Evolutionary conservation across 805 yeast genomes (phyloP), one percentile per base, ranked within the genome.

Genomic region (Nakazawaea sp.): DNA sequence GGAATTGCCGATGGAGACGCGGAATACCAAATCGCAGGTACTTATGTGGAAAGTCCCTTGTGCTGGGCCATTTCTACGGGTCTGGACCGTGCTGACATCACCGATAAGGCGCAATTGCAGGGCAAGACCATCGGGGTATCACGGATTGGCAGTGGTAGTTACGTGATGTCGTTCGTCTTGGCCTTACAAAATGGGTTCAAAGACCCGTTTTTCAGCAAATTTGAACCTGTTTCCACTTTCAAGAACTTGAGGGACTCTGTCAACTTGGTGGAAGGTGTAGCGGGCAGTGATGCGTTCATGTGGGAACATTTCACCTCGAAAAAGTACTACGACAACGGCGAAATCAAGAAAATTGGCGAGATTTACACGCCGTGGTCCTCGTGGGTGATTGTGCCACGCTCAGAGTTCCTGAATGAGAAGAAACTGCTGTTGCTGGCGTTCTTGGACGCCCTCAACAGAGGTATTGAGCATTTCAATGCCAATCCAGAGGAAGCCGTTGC

Each of bases 291-390:
- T 52, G 94, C 90, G 2, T 88, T 88, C 58, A 83, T 89, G 95
- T 88, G 97, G 97, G 97, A 88, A 52, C 72, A 83, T 58, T 88
- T 88, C 64, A 88, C 97, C 1, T 77, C 89, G 24, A 88, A 88
- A 53, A 76, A 75, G 54, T 88, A 84, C 62, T 86, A 83, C 56
- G 96, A 85, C 51, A 70, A 62, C 38, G 71, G 75, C 16, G 96
- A 87, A 49, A 79, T 89, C 59, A 85, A 82, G 59, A 66, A 73
- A 47, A 78, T 88, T 43, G 97, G 95, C 12, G 85, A 83, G 46
- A 87, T 88, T 40, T 84, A 82, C 59, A 88, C 97, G 1, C 97
- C 97, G 15, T 88, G 97, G 97, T 90, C 96, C 9, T 83, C 95
- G 2, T 88, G 96, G 96, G 89, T 86, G 12, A 68, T 87, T 33